A percentile compares a stretch with the other conserved stretches of the same genome.
Evolutionary conservation across 805 yeast genomes (phyloP).

Genomic region (Lipomyces anomalus): DNA sequence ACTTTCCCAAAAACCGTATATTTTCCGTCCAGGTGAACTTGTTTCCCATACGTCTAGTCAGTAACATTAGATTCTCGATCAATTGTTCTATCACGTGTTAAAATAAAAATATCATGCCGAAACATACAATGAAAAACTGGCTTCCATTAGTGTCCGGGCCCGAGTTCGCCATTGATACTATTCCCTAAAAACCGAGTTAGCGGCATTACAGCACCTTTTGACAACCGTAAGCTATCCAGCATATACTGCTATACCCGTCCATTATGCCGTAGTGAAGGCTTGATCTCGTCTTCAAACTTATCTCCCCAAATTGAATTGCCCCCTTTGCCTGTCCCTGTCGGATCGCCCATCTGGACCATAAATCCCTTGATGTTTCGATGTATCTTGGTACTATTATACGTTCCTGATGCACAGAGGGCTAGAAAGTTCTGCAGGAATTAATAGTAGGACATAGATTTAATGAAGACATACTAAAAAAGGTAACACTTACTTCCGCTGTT

Average conservation of each 20-base stretch:
- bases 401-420: slow-evolving; percentile 43
- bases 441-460: background rate
- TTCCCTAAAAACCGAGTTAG: slow-evolving; percentile 25
- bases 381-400: slow-evolving; percentile 33
- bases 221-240: no score
- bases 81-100: background rate
- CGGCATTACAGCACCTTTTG: slow-evolving; percentile 1
- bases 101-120: background rate
- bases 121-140: slow-evolving; percentile 45
- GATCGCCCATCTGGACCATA: slow-evolving; percentile 47
- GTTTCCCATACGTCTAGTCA: slow-evolving; percentile 30
- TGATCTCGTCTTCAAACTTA: slow-evolving; percentile 29
- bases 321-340: slow-evolving; percentile 31
- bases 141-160: slow-evolving; percentile 53
- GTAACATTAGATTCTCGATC: background rate
- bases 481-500: slow-evolving; percentile 34
- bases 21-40: slow-evolving; percentile 28
- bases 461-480: no score
- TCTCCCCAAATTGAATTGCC: slow-evolving; percentile 32
- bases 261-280: slow-evolving; percentile 24
- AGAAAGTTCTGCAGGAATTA: slow-evolving; percentile 36
- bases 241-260: slow-evolving; percentile 13
- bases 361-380: slow-evolving; percentile 41
- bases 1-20: slow-evolving; percentile 28
- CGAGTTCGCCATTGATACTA: slow-evolving; percentile 48